Evolutionary conservation across 2,329 filamentous ascomycete species (phyloP).

Genomic region (Coleophoma crateriformis): DNA sequence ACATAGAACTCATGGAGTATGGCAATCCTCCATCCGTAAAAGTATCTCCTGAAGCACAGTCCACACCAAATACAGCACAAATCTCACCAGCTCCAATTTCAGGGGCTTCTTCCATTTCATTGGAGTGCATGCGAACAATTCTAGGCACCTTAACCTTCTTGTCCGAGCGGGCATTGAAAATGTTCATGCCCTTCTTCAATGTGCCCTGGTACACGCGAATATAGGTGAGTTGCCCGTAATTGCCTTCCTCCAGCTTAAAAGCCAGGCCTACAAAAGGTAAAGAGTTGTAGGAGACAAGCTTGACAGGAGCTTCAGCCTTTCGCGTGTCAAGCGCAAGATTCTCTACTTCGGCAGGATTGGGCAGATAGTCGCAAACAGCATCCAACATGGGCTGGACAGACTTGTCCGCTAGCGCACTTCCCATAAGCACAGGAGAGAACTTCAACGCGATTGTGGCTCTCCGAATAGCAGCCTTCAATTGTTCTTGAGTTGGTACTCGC

Average conservation of each 20-base stretch:
- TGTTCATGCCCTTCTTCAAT: slow-evolving; percentile 79
- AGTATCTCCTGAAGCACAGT: slow-evolving; percentile 95
- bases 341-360: slow-evolving; percentile 82
- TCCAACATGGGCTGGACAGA: slow-evolving; percentile 95
- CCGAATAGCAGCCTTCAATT: slow-evolving; percentile 90
- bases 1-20: slow-evolving; percentile 98
- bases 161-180: slow-evolving; percentile 89
- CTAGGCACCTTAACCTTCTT: slow-evolving; percentile 96
- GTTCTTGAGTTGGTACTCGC: slow-evolving; percentile 66
- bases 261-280: slow-evolving; percentile 92
- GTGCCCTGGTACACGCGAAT: slow-evolving; percentile 96
- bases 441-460: slow-evolving; percentile 82
- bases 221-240: slow-evolving; percentile 96
- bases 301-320: slow-evolving; percentile 72
- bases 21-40: slow-evolving; percentile 92
- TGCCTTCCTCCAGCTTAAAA: slow-evolving; percentile 98
- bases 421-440: slow-evolving; percentile 95
- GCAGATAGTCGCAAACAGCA: slow-evolving; percentile 91
- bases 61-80: slow-evolving; percentile 95
- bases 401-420: slow-evolving; percentile 91
- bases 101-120: slow-evolving; percentile 95
- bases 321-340: slow-evolving; percentile 85
- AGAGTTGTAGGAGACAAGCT: slow-evolving; percentile 88
- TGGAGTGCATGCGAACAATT: slow-evolving; percentile 98
- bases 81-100: slow-evolving; percentile 97